Conservation (phyloP, 441 rosid species). For the Eutrema salsugineum region DNA sequence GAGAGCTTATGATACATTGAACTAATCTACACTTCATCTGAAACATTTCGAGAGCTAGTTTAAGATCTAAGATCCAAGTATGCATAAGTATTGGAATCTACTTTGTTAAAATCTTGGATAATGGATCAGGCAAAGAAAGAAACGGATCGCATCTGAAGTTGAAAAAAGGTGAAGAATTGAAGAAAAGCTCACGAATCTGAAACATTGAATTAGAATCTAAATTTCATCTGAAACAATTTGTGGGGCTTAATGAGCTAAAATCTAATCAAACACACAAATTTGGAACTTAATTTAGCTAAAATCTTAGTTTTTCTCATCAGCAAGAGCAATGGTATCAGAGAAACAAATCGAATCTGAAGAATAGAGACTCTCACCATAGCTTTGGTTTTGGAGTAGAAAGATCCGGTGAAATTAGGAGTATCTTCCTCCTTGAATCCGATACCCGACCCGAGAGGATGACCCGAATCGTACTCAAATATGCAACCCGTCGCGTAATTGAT, state of each 20-base stretch:
- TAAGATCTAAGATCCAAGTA: neutral
- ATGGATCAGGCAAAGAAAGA: too few relatives aligned
- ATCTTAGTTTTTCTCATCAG: neutral
- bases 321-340: neutral
- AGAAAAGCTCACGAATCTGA: neutral
- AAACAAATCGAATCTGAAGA: neutral
- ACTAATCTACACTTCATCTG: neutral
- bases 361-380: conserved; percentile 78
- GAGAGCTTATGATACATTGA: neutral
- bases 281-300: neutral
- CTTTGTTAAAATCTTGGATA: neutral
- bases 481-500: conserved; percentile 89
- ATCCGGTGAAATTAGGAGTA: conserved; percentile 79
- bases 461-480: conserved; percentile 77
- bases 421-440: conserved; percentile 89
- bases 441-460: conserved; percentile 71
- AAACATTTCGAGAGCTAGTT: neutral
- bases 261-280: neutral
- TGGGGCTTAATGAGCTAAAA: neutral
- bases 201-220: neutral
- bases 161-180: neutral
- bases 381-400: conserved; percentile 89
- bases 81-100: neutral
- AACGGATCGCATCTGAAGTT: too few relatives aligned
- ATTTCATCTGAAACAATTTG: neutral